Conservation (phyloP, 768 basidiomycete species). For the Hygrocybe punicea region DNA sequence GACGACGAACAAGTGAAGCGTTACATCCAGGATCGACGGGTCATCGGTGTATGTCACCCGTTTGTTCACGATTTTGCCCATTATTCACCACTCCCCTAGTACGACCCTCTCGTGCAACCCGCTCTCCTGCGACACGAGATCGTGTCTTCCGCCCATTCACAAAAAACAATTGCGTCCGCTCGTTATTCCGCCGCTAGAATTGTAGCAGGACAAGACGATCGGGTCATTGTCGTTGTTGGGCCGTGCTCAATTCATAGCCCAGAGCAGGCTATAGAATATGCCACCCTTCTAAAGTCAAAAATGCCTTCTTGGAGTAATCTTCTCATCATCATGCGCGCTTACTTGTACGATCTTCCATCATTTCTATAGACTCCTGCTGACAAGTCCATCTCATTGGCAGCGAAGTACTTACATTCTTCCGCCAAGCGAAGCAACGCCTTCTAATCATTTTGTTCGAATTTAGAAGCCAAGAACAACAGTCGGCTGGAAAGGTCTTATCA, state of each 20-base stretch:
- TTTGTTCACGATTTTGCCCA: not conserved
- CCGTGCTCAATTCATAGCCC: conserved; percentile 95
- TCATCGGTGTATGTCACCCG: conserved; percentile 61
- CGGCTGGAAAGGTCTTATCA: conserved; percentile 94
- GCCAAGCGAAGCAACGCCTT: not conserved
- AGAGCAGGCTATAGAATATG: conserved; percentile 84
- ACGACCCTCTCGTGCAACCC: conserved; percentile 95
- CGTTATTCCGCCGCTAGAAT: conserved; percentile 77
- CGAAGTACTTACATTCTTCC: conserved; percentile 27
- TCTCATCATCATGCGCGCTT: conserved; percentile 92
- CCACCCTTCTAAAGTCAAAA: conserved; percentile 71
- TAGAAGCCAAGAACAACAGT: conserved; percentile 97
- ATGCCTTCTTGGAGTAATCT: conserved; percentile 77
- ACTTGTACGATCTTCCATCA: conserved; percentile 68
- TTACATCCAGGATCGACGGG: conserved; percentile 79
- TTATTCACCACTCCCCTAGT: conserved; percentile 45
- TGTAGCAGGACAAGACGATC: conserved; percentile 83
- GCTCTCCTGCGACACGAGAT: conserved; percentile 88
- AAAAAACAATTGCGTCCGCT: conserved; percentile 73
- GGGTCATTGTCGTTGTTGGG: conserved; percentile 87
- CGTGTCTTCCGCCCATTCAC: conserved; percentile 58
- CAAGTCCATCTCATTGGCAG: conserved; percentile 22
- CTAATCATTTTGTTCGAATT: conserved; percentile 13
- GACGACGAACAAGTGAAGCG: conserved; percentile 61
- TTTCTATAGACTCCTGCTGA: conserved; percentile 5